phyloP scores from a whole-genome alignment of 2,329 filamentous ascomycete species.

The Chaetomium olivaceum region DNA sequence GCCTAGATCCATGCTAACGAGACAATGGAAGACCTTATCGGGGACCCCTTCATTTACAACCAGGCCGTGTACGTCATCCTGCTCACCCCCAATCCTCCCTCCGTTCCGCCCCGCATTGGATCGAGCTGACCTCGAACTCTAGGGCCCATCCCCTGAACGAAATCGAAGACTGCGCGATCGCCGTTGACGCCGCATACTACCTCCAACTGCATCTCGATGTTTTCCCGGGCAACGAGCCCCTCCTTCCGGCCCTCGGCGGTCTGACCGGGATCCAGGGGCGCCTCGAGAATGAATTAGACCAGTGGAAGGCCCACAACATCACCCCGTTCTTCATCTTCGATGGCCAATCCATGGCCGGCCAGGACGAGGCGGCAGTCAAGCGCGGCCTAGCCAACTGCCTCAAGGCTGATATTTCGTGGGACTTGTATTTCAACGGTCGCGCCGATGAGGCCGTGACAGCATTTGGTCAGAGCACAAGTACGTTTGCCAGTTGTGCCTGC shows the following conservation, averaged over 20 bases:
- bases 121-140: constrained; percentile 20
- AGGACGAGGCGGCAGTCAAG: constrained; percentile 68
- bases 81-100: neutral
- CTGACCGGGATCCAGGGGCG: constrained; percentile 75
- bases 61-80: constrained; percentile 25
- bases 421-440: constrained; percentile 77
- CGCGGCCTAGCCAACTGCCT: constrained; percentile 65
- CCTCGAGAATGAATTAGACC: constrained; percentile 74
- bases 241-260: constrained; percentile 86
- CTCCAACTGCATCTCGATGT: constrained; percentile 75
- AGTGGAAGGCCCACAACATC: constrained; percentile 69
- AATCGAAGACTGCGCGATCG: constrained; percentile 73
- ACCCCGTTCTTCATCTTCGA: constrained; percentile 90
- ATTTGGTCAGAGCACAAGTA: constrained; percentile 80
- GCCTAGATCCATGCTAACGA: constrained; percentile 19
- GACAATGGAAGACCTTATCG: constrained; percentile 28
- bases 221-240: constrained; percentile 73
- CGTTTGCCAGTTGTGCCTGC: constrained; percentile 19
- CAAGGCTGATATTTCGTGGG: constrained; percentile 80
- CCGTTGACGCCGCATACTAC: constrained; percentile 88
- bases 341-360: constrained; percentile 76
- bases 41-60: constrained; percentile 25
- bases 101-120: neutral
- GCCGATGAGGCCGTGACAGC: constrained; percentile 78
- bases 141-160: constrained; percentile 66